These are phyloP conservation scores for Phytophthora tubulina DNA, from an alignment of 352 stramenopile species.

Conservation along the genomic window DNA sequence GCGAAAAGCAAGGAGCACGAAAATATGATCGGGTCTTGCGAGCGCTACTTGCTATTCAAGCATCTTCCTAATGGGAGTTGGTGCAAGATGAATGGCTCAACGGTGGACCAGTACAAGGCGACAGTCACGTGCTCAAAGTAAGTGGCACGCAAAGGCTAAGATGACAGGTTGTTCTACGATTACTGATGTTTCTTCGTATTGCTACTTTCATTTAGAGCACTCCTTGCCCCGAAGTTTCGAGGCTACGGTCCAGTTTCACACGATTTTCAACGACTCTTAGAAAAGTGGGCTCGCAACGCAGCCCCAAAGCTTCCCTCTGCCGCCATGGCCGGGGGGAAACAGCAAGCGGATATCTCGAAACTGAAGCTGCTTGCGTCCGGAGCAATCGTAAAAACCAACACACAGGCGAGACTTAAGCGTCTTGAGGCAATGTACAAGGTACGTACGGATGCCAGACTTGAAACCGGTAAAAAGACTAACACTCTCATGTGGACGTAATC, in stretches of 20 bases:
- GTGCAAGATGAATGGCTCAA: slow-evolving; percentile 64
- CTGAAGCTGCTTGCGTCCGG: slow-evolving; percentile 63
- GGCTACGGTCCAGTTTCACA: slow-evolving; percentile 65
- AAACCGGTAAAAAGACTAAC: background rate
- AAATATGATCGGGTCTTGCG: slow-evolving; percentile 63
- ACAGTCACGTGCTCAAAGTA: slow-evolving; percentile 87
- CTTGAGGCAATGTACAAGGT: slow-evolving; percentile 78
- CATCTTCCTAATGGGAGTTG: slow-evolving; percentile 81
- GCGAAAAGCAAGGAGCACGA: slow-evolving; percentile 46
- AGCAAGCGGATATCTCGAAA: slow-evolving; percentile 26
- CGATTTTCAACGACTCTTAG: slow-evolving; percentile 69
- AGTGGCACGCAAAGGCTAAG: slow-evolving; percentile 18
- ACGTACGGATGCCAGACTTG: slow-evolving; percentile 23
- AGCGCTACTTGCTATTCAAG: slow-evolving; percentile 72
- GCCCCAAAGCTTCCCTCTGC: slow-evolving; percentile 40
- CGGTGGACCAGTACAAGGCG: slow-evolving; percentile 81
- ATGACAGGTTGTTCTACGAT: background rate
- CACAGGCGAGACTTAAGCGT: slow-evolving; percentile 63
- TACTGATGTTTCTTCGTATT: slow-evolving; percentile 5
- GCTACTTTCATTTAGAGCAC: slow-evolving; percentile 45
- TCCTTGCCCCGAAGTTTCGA: slow-evolving; percentile 61
- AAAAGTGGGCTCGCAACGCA: slow-evolving; percentile 69
- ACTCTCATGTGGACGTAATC: slow-evolving; percentile 3
- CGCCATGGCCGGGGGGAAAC: slow-evolving; percentile 20
- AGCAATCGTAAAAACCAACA: slow-evolving; percentile 53